These are phyloP conservation scores for Croton setiger DNA, from an alignment of 441 rosid genomes.

Conservation along the genomic window DNA sequence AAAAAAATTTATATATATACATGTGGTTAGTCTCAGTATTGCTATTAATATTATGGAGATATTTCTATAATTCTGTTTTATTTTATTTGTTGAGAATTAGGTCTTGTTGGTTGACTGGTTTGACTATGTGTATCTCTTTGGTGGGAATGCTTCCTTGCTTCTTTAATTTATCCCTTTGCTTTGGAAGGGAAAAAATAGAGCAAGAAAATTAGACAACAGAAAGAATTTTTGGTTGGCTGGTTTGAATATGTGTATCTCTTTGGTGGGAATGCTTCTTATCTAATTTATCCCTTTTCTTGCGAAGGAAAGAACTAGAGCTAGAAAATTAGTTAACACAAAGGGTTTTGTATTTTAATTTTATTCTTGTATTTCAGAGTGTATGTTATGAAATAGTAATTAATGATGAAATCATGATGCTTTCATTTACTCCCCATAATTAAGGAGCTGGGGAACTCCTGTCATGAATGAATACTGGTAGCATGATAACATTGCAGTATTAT, in stretches of 20 bases:
- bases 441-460: not conserved
- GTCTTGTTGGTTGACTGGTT: constrained; percentile 20
- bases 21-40: not conserved
- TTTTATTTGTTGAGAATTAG: constrained; percentile 11
- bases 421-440: not conserved
- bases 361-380: not conserved
- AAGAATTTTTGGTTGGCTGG: constrained; percentile 5
- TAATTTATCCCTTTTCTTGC: not conserved
- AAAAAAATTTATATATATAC: not conserved
- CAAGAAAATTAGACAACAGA: not conserved
- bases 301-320: not conserved
- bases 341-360: not conserved
- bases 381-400: not conserved
- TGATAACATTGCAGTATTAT: not conserved
- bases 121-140: constrained; percentile 11
- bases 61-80: not conserved
- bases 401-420: not conserved
- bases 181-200: not conserved
- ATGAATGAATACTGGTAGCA: not conserved
- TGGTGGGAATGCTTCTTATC: constrained; percentile 4
- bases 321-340: not conserved
- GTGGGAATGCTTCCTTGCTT: not conserved
- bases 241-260: constrained; percentile 10
- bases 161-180: not conserved
- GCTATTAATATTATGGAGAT: not conserved